Evolutionary conservation across 2,329 filamentous ascomycete genomes (phyloP).

Genomic region (Coniochaeta prunicola): DNA sequence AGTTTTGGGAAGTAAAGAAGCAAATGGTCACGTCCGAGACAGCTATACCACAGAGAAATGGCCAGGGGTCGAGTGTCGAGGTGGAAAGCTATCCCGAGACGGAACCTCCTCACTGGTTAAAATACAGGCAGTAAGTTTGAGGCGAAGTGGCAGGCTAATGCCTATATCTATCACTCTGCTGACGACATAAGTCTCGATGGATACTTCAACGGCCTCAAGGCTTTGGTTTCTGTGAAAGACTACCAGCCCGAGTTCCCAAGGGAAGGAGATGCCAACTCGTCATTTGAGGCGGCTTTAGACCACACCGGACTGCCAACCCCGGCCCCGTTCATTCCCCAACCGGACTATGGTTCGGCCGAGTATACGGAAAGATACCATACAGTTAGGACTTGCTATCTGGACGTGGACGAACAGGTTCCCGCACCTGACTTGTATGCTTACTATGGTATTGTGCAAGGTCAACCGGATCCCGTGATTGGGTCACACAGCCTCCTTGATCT

Average conservation of each 20-base stretch:
- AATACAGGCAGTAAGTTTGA: slow-evolving; percentile 33
- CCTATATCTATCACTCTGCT: slow-evolving; percentile 7
- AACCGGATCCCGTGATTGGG: slow-evolving; percentile 71
- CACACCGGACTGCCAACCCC: slow-evolving; percentile 34
- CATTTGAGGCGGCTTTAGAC: slow-evolving; percentile 24
- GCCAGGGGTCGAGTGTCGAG: slow-evolving; percentile 4
- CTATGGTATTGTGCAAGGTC: slow-evolving; percentile 63
- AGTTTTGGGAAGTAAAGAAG: slow-evolving; percentile 4
- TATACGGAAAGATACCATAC: slow-evolving; percentile 46
- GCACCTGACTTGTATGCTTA: slow-evolving; percentile 62
- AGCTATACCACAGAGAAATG: slow-evolving; percentile 4
- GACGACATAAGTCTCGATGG: slow-evolving; percentile 56
- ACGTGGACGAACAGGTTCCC: slow-evolving; percentile 47
- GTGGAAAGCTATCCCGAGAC: slow-evolving; percentile 8
- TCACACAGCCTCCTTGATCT: slow-evolving; percentile 70
- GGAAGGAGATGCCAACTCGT: slow-evolving; percentile 23
- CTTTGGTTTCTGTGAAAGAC: slow-evolving; percentile 53
- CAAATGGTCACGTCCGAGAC: slow-evolving; percentile 9
- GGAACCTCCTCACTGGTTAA: slow-evolving; percentile 28
- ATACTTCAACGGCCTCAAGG: slow-evolving; percentile 73
- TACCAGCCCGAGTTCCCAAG: slow-evolving; percentile 71
- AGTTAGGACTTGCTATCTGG: slow-evolving; percentile 57
- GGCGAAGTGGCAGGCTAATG: neutral
- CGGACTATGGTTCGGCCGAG: slow-evolving; percentile 48
- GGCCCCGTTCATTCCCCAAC: slow-evolving; percentile 61